Conservation (phyloP, 2,329 filamentous ascomycete species). For the Microsporum ferrugineum region DNA sequence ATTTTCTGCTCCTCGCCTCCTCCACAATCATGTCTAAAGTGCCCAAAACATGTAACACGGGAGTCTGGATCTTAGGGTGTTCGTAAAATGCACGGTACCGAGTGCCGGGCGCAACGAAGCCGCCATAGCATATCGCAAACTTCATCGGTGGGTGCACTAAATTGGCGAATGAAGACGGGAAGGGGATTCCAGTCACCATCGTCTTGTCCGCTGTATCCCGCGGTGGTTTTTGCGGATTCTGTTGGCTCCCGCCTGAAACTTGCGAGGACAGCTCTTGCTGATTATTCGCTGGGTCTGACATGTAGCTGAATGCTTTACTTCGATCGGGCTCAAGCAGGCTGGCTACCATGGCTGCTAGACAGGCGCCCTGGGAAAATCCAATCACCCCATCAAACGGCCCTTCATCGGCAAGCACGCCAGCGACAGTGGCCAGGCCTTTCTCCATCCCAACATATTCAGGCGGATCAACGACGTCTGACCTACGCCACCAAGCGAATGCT, state of each 20-base stretch:
- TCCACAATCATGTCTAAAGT: constrained; percentile 80
- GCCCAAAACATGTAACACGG: constrained; percentile 70
- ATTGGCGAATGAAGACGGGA: constrained; percentile 39
- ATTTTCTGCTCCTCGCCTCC: constrained; percentile 54
- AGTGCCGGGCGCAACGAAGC: constrained; percentile 55
- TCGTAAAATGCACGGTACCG: constrained; percentile 60
- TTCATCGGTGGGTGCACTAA: constrained; percentile 46
- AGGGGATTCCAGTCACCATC: constrained; percentile 38
- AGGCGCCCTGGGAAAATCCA: constrained; percentile 73
- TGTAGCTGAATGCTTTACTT: constrained; percentile 39
- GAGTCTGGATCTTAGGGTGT: constrained; percentile 58
- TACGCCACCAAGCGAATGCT: constrained; percentile 74
- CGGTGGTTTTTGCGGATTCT: not conserved
- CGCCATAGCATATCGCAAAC: constrained; percentile 67
- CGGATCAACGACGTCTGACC: constrained; percentile 48
- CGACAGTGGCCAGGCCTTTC: constrained; percentile 54
- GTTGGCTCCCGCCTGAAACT: not conserved
- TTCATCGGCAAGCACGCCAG: constrained; percentile 48
- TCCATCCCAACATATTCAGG: constrained; percentile 57
- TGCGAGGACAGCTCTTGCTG: not conserved
- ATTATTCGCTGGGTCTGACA: constrained; percentile 18
- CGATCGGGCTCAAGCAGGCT: constrained; percentile 52
- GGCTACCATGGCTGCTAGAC: constrained; percentile 60
- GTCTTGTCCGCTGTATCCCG: not conserved
- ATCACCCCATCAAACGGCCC: constrained; percentile 66